Evolutionary conservation across 345 rosid species (phyloP), one percentile per base, ranked within the genome.

Genomic region (Citrus trifoliata): DNA sequence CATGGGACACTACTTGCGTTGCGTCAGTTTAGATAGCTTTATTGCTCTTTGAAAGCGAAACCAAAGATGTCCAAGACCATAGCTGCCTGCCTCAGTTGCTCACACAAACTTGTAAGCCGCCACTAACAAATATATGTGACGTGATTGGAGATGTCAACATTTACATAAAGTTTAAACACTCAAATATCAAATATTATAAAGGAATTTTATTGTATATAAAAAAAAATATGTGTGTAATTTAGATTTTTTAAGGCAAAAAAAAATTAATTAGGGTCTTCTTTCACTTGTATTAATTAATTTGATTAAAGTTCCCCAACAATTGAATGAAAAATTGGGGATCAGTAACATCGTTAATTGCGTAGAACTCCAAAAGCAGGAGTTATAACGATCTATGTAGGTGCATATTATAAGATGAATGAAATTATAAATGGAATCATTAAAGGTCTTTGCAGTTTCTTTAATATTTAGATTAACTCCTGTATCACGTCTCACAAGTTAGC

Each of bases 1-100:
- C 5, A 53, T 61, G 55, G 67, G n/a, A 32, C 40, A 9, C 14
- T 3, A 19, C 7, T 73, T 46, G 61, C 76, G 76, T 73, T 46
- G 51, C 51, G 51, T 46, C 51, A 80, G 76, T 28, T 18, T 7
- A 21, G 76, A 77, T 65, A 72, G 62, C 64, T 71, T 67, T 10
- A n/a, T 70, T 76, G 83, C 60, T 12, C 48, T 62, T 37, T 63
- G 85, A 80, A 78, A 80, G 82, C 83, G 83, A 81, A 82, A 78
- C 25, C 51, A 48, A 24, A 60, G 35, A 38, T 28, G 62, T 62
- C 78, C 71, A 46, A 3, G 30, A 32, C 71, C 60, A 21, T 38
- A 70, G 58, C 53, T 19, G 4, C 71, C n/a, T n/a, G 6, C 74
- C n/a, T 55, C 42, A 24, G 73, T 58, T 71, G 51, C 61, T 13